Evolutionary conservation across 129 eudicot genomes (phyloP).

Genomic region (sunflower (Helianthus annuus)): HanXRQr2.0-SUNRISE NC_035448.2:42150469-42150968

Average conservation of each 20-base stretch:
- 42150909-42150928: too few species aligned
- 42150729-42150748: neutral
- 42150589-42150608: conserved; percentile 41
- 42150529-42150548: conserved; percentile 43
- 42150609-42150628: conserved; percentile 34
- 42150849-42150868: neutral
- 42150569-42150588: conserved; percentile 41
- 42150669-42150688: neutral
- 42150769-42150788: neutral
- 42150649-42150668: neutral
- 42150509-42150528: conserved; percentile 38
- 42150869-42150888: too few species aligned
- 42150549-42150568: conserved; percentile 42
- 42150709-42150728: neutral
- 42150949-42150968: neutral
- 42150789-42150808: neutral
- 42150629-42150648: conserved; percentile 7
- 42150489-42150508: conserved; percentile 45
- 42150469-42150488: conserved; percentile 39
- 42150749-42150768: neutral
- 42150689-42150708: neutral
- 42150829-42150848: conserved; percentile 6
- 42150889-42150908: too few species aligned
- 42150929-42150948: neutral
- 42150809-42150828: neutral